Evolutionary conservation across 2,329 filamentous ascomycete species (phyloP).

Genomic region (Stachybotrys elegans): DNA sequence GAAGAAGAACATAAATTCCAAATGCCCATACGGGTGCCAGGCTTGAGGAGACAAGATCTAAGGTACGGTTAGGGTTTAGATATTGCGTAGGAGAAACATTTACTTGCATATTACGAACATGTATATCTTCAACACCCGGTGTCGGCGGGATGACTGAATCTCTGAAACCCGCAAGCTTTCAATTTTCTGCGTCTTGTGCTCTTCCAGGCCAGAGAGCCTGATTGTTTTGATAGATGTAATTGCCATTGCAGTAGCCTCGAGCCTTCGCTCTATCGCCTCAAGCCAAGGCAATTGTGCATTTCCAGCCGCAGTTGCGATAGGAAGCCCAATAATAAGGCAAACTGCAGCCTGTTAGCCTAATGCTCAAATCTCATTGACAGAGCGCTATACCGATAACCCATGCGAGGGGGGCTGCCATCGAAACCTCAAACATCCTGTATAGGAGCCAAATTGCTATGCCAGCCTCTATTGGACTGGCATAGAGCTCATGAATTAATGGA

Average conservation of each 20-base stretch:
- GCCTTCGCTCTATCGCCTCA: slow-evolving; percentile 19
- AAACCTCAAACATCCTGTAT: slow-evolving; percentile 16
- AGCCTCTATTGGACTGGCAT: slow-evolving; percentile 28
- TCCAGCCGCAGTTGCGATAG: slow-evolving; percentile 13
- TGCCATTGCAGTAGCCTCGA: slow-evolving; percentile 16
- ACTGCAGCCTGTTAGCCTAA: slow-evolving; percentile 1
- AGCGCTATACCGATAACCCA: slow-evolving; percentile 12
- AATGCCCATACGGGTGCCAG: slow-evolving; percentile 15
- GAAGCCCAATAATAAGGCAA: slow-evolving; percentile 12
- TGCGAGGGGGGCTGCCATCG: slow-evolving; percentile 14
- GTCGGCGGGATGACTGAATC: slow-evolving; percentile 22
- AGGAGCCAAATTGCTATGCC: slow-evolving; percentile 28
- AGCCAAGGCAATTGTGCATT: slow-evolving; percentile 19
- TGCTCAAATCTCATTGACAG: neutral
- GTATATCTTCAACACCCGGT: slow-evolving; percentile 15
- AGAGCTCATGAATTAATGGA: slow-evolving; percentile 25
- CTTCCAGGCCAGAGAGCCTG: slow-evolving; percentile 35
- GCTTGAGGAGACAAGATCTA: slow-evolving; percentile 8
- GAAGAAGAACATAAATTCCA: slow-evolving; percentile 11
- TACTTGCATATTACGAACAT: slow-evolving; percentile 11
- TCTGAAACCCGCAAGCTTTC: slow-evolving; percentile 29
- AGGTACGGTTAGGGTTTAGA: neutral
- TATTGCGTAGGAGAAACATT: neutral
- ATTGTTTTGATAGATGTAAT: slow-evolving; percentile 31
- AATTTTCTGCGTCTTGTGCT: slow-evolving; percentile 23